phyloP scores from a whole-genome alignment of 83 land plant genomes.

The Isoetes engelmannii region DNA sequence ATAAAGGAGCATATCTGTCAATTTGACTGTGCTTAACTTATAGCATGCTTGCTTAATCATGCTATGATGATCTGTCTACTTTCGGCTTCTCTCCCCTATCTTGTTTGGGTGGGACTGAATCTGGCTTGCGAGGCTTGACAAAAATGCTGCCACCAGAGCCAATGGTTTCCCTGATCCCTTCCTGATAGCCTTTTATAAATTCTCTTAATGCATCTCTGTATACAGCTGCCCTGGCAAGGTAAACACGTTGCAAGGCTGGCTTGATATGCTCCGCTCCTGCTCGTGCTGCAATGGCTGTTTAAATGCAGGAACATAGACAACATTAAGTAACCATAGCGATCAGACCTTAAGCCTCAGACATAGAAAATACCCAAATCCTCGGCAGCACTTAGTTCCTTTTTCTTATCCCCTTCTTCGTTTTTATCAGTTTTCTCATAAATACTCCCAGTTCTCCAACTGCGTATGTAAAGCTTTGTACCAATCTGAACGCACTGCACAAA shows the following conservation, averaged over 20 bases:
- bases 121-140: too few species aligned
- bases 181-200: conserved; percentile 82
- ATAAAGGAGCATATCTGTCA: too few species aligned
- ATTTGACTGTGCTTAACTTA: too few species aligned
- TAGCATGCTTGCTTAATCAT: too few species aligned
- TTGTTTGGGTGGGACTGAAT: too few species aligned
- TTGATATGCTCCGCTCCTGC: conserved; percentile 83
- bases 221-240: conserved; percentile 80
- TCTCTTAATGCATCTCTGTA: conserved; percentile 77
- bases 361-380: conserved; percentile 26
- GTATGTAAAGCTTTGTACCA: conserved; percentile 14
- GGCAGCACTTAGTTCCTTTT: conserved; percentile 13
- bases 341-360: too few species aligned
- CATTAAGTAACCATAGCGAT: neutral
- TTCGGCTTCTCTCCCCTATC: too few species aligned
- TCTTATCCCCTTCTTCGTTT: conserved; percentile 16
- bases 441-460: conserved; percentile 17
- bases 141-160: neutral
- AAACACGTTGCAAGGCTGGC: conserved; percentile 82
- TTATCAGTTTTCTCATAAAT: conserved; percentile 14
- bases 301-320: neutral
- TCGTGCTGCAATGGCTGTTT: conserved; percentile 78
- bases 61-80: too few species aligned
- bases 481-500: too few species aligned
- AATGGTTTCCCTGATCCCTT: conserved; percentile 45